Percentiles rank a stretch among this genome's conserved stretches.
Conservation (phyloP, 371 early-diverging fungal species). For the Amoeboaphelidium protococcarum region DNA sequence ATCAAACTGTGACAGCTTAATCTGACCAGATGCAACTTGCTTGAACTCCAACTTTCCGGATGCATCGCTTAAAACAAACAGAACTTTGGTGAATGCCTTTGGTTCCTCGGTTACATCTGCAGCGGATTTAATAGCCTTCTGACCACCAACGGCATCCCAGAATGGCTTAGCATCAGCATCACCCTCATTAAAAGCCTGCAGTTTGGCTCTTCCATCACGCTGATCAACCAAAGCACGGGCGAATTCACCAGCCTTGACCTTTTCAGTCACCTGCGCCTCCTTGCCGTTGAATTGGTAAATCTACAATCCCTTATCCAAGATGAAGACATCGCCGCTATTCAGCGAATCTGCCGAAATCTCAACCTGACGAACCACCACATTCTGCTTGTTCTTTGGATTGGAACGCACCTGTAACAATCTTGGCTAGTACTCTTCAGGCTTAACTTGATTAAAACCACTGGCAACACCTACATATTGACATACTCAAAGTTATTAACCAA, state of each 20-base stretch:
- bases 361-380: slow-evolving; percentile 40
- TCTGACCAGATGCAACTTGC: slow-evolving; percentile 19
- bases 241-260: slow-evolving; percentile 42
- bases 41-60: slow-evolving; percentile 15
- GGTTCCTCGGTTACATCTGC: slow-evolving; percentile 13
- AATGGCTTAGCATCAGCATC: slow-evolving; percentile 28
- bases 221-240: slow-evolving; percentile 28
- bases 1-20: slow-evolving; percentile 21
- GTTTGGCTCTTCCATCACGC: slow-evolving; percentile 28
- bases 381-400: slow-evolving; percentile 10
- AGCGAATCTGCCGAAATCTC: slow-evolving; percentile 20
- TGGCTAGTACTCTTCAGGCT: slow-evolving; percentile 19
- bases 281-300: slow-evolving; percentile 50
- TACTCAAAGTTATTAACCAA: no score
- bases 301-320: slow-evolving; percentile 34
- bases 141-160: slow-evolving; percentile 34
- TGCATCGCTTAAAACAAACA: slow-evolving; percentile 10
- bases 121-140: slow-evolving; percentile 21
- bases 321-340: slow-evolving; percentile 45
- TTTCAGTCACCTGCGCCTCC: slow-evolving; percentile 31
- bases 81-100: slow-evolving; percentile 9
- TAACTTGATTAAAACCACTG: slow-evolving; percentile 46
- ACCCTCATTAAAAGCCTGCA: slow-evolving; percentile 33
- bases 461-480: slow-evolving; percentile 54
- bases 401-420: slow-evolving; percentile 41